Percentiles rank a stretch among this genome's conserved stretches.
Evolutionary conservation across 179 eudicot genomes (phyloP).

Genomic region (Spergularia azorica): DNA sequence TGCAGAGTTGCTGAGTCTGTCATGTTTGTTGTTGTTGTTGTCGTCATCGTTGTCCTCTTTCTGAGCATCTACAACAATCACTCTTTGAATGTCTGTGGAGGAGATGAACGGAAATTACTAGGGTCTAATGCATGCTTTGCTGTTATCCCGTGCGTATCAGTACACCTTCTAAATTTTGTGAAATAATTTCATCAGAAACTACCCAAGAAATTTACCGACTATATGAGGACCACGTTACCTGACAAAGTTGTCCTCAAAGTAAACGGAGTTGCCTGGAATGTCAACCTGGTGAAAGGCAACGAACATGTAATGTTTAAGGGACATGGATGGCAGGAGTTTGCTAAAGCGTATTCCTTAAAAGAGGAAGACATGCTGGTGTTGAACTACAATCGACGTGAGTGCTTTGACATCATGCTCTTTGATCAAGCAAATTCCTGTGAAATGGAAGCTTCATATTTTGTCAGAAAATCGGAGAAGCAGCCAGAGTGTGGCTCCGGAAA

Average conservation of each 20-base stretch:
- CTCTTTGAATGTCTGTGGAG: no score
- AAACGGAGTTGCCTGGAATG: constrained; percentile 45
- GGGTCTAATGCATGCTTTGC: no score
- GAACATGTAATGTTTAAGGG: constrained; percentile 31
- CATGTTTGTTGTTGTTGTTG: no score
- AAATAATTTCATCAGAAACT: constrained; percentile 34
- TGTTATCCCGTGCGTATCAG: no score
- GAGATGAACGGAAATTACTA: no score
- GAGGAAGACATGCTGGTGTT: constrained; percentile 41
- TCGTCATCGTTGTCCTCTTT: no score
- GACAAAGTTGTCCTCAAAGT: constrained; percentile 35
- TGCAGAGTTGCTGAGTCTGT: no score
- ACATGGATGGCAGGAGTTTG: constrained; percentile 49
- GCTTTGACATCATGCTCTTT: constrained; percentile 49
- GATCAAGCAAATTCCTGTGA: constrained; percentile 43
- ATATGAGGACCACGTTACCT: constrained; percentile 32
- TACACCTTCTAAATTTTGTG: not conserved
- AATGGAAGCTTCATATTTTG: constrained; percentile 52
- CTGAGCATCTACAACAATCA: no score
- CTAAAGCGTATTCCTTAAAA: constrained; percentile 37
- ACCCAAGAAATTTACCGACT: constrained; percentile 44
- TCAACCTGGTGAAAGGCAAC: constrained; percentile 25
- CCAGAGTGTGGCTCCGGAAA: not conserved
- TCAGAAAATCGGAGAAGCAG: constrained; percentile 31
- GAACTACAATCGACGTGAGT: constrained; percentile 40